Percentiles rank a stretch among this genome's conserved stretches.
phyloP scores from a whole-genome alignment of 768 basidiomycete genomes.

The Tylopilus sp. region DNA sequence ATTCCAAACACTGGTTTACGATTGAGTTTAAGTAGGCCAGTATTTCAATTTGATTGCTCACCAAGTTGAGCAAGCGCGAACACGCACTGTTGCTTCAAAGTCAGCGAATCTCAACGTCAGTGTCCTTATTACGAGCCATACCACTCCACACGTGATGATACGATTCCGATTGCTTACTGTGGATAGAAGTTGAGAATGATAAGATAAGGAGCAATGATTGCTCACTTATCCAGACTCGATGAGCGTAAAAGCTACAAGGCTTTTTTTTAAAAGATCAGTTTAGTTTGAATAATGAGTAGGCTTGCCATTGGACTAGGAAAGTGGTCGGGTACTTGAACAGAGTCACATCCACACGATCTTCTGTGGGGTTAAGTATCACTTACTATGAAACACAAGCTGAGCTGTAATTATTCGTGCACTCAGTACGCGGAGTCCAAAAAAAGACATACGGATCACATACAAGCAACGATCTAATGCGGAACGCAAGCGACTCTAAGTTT shows the following conservation, averaged over 20 bases:
- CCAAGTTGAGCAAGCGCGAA: constrained; percentile 9
- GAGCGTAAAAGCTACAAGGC: background rate
- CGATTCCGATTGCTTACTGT: constrained; percentile 21
- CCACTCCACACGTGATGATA: constrained; percentile 12
- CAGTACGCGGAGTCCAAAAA: background rate
- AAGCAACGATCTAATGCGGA: background rate
- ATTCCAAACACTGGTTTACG: constrained; percentile 11
- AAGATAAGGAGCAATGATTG: background rate
- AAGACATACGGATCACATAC: background rate
- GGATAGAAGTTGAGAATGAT: background rate
- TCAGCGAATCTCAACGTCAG: background rate
- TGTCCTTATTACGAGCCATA: background rate
- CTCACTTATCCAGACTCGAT: constrained; percentile 25
- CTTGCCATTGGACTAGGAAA: background rate
- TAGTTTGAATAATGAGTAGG: background rate
- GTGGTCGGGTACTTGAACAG: background rate
- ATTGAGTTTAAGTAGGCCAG: background rate
- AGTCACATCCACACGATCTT: background rate
- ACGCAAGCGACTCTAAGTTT: background rate
- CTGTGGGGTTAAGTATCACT: background rate
- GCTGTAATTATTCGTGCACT: constrained; percentile 1
- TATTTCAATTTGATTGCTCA: background rate
- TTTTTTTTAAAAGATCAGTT: background rate
- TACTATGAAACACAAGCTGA: background rate
- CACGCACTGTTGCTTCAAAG: constrained; percentile 1